Evolutionary conservation across 176 grass and related monocot genomes (phyloP), one percentile per base, ranked within the genome.

Genomic region (Paspalum vaginatum): DNA sequence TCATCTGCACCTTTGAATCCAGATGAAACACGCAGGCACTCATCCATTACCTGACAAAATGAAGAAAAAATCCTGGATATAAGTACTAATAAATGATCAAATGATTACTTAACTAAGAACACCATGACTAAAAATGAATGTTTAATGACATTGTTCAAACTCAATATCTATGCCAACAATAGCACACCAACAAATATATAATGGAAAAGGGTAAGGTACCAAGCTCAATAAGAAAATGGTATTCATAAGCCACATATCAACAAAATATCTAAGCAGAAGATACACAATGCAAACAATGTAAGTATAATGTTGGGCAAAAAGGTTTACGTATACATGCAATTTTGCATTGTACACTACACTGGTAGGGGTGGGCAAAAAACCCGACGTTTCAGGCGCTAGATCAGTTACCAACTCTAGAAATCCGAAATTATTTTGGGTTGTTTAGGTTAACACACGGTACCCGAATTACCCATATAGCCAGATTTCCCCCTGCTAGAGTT

Each of bases 1-100:
- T 97, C 95, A 87, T 92, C 95, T 8, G 89, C 55, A 74, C 95
- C 95, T 85, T 94, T 91, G 82, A 97, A 97, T 83, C 89, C 95
- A 83, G 91, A 97, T 77, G 87, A 89, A 84, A 93, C 95, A 85
- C 95, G 92, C 63, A 97, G 70, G 83, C 89, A 92, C 74, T 94
- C 95, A 81, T 97, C 95, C 54, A 97, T 83, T 66, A 94, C 95
- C 95, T 97, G 84, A 54, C 55, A 91, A 73, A 63, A 32, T 32
- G 48, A 84, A 56, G 72, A 45, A 32, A 84, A 49, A 77, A 39
- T 55, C n/a, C 74, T 60, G 51, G 51, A 21, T 44, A 75, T 22
- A 67, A 17, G 26, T 27, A 6, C 15, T 58, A 64, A 78, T 18
- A 70, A 65, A 65, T 64, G 47, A 78, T 40, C 5, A 70, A 24